A percentile compares a stretch with the other conserved stretches of the same genome.
phyloP scores from a whole-genome alignment of 306 rosid species.

The Betula pendula region DNA sequence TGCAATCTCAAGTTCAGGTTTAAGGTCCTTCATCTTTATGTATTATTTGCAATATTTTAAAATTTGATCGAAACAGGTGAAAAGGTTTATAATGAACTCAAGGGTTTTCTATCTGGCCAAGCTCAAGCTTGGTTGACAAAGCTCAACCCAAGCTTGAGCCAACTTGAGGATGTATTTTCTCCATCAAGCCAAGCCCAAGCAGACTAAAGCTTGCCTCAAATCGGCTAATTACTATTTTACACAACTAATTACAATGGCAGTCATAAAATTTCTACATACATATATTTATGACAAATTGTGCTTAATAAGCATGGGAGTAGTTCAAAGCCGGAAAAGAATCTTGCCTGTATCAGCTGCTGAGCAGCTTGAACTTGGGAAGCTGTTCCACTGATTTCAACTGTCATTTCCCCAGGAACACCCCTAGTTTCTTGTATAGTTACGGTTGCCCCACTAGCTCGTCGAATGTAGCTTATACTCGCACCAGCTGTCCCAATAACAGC shows the following conservation, averaged over 20 bases:
- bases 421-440: slow-evolving; percentile 94
- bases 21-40: not conserved
- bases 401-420: slow-evolving; percentile 99
- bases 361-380: slow-evolving; percentile 96
- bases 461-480: slow-evolving; percentile 88
- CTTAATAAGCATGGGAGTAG: not conserved
- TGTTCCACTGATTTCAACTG: slow-evolving; percentile 94
- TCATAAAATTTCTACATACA: not conserved
- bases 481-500: slow-evolving; percentile 99
- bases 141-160: not conserved
- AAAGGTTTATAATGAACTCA: not conserved
- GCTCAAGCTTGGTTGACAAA: not conserved
- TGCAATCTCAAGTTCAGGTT: not conserved
- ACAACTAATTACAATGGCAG: not conserved
- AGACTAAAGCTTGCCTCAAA: not conserved
- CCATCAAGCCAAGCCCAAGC: not conserved
- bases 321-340: not conserved
- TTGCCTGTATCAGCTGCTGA: slow-evolving; percentile 94
- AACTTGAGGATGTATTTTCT: not conserved
- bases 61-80: too few species aligned
- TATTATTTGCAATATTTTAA: not conserved
- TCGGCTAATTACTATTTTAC: not conserved
- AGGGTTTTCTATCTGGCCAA: not conserved
- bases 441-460: slow-evolving; percentile 96
- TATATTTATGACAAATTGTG: not conserved